phyloP scores from a whole-genome alignment of 768 basidiomycete genomes.

The Neoboletus brunneissimus region DNA sequence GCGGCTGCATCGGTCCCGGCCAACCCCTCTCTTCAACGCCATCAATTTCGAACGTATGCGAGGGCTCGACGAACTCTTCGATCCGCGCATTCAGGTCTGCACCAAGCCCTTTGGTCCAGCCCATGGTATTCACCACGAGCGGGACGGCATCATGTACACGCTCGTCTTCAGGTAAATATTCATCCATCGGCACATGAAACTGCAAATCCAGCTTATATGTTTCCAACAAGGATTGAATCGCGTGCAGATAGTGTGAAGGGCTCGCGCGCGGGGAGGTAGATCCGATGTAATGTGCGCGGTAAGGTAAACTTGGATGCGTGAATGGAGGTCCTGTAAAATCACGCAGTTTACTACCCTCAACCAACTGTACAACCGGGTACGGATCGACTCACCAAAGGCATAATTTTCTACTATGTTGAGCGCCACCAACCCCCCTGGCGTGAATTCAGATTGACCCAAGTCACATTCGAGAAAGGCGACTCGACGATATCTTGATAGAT shows the following conservation, averaged over 20 bases:
- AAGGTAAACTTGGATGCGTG: conserved; percentile 73
- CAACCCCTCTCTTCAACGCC: conserved; percentile 23
- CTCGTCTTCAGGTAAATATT: conserved; percentile 28
- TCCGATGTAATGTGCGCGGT: conserved; percentile 79
- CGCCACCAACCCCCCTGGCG: conserved; percentile 80
- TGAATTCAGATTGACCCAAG: conserved; percentile 91
- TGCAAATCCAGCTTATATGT: conserved; percentile 69
- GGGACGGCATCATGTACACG: conserved; percentile 64
- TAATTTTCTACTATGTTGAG: conserved; percentile 67
- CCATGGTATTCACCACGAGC: conserved; percentile 93
- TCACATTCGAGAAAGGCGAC: conserved; percentile 94
- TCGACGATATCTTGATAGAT: conserved; percentile 53
- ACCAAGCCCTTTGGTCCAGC: conserved; percentile 94
- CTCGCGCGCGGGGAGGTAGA: conserved; percentile 71
- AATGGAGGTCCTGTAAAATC: conserved; percentile 72
- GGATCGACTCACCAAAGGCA: conserved; percentile 57
- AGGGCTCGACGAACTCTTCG: conserved; percentile 62
- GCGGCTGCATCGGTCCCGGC: conserved; percentile 10
- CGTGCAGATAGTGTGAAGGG: conserved; percentile 72
- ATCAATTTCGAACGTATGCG: conserved; percentile 25
- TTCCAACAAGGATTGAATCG: conserved; percentile 64
- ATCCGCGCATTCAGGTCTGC: conserved; percentile 72
- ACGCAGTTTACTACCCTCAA: neutral
- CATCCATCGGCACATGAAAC: conserved; percentile 35
- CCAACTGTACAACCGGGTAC: neutral